These are phyloP conservation scores for Coelastrella sp. DNA, from an alignment of 139 green algal genomes.

Conservation along the genomic window DNA sequence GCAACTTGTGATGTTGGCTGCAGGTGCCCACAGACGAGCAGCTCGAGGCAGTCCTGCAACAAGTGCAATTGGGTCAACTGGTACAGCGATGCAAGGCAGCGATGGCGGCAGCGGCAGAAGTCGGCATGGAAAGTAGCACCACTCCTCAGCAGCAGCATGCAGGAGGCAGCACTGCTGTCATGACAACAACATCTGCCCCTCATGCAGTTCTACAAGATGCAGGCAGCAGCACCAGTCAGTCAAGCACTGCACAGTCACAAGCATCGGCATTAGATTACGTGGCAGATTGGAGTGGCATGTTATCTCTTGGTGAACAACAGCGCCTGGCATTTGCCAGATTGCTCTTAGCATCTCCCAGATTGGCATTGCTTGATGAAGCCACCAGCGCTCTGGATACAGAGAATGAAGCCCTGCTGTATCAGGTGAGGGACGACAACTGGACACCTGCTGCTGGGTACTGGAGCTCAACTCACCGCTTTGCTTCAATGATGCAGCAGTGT, in stretches of 20 bases:
- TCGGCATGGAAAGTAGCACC: not conserved
- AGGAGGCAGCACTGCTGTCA: not conserved
- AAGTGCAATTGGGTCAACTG: slow-evolving; percentile 74
- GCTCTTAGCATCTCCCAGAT: slow-evolving; percentile 77
- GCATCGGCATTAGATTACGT: slow-evolving; percentile 68
- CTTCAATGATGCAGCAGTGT: no score
- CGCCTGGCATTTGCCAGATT: slow-evolving; percentile 95
- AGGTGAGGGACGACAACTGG: no score
- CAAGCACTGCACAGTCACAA: no score
- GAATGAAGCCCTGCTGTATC: slow-evolving; percentile 92
- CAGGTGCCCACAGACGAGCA: slow-evolving; percentile 74
- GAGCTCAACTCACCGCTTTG: no score
- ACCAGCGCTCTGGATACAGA: slow-evolving; percentile 90
- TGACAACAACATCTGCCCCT: slow-evolving; percentile 22
- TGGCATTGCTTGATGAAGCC: slow-evolving; percentile 96
- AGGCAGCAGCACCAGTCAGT: slow-evolving; percentile 45
- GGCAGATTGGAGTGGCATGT: slow-evolving; percentile 86
- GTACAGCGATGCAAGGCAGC: slow-evolving; percentile 60
- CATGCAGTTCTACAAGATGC: slow-evolving; percentile 26
- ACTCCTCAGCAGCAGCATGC: slow-evolving; percentile 20
- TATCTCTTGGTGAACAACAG: slow-evolving; percentile 98
- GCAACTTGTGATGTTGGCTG: not conserved
- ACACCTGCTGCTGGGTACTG: no score
- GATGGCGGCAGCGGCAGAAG: slow-evolving; percentile 36
- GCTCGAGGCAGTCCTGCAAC: slow-evolving; percentile 70